phyloP scores from a whole-genome alignment of 257 asterid genomes.

The Dorcoceras hygrometricum region DNA sequence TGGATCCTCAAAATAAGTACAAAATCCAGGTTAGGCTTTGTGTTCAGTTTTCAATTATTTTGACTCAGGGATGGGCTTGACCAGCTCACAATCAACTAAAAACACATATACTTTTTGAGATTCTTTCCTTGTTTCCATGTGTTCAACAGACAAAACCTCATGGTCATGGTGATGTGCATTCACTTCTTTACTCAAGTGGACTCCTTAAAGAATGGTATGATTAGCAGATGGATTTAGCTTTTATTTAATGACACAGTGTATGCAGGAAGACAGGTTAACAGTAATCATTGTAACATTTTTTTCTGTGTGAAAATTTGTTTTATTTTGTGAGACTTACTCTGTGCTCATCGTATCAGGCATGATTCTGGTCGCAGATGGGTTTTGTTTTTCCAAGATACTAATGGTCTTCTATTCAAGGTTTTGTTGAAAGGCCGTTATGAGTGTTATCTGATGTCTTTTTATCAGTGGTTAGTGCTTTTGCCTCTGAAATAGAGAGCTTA shows the following conservation, averaged over 20 bases:
- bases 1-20: slow-evolving; percentile 76
- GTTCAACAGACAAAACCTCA: slow-evolving; percentile 88
- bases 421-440: slow-evolving; percentile 18
- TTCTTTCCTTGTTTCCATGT: slow-evolving; percentile 5
- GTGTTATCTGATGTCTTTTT: slow-evolving; percentile 13
- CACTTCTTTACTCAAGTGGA: slow-evolving; percentile 88
- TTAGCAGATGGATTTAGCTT: slow-evolving; percentile 17
- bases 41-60: slow-evolving; percentile 11
- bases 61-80: not conserved
- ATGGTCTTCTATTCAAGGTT: slow-evolving; percentile 97
- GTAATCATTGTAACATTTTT: slow-evolving; percentile 3
- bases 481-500: slow-evolving; percentile 7
- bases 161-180: slow-evolving; percentile 98
- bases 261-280: not conserved
- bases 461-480: not conserved
- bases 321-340: slow-evolving; percentile 21
- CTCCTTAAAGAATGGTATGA: slow-evolving; percentile 83
- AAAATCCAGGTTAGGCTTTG: slow-evolving; percentile 66
- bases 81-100: slow-evolving; percentile 18
- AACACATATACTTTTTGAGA: slow-evolving; percentile 16
- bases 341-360: slow-evolving; percentile 47
- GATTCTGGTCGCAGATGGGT: slow-evolving; percentile 89
- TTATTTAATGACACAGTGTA: not conserved
- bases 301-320: slow-evolving; percentile 10
- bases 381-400: slow-evolving; percentile 93